Evolutionary conservation across 2,329 filamentous ascomycete genomes (phyloP).

Genomic region (Trichoderma sp.): DNA sequence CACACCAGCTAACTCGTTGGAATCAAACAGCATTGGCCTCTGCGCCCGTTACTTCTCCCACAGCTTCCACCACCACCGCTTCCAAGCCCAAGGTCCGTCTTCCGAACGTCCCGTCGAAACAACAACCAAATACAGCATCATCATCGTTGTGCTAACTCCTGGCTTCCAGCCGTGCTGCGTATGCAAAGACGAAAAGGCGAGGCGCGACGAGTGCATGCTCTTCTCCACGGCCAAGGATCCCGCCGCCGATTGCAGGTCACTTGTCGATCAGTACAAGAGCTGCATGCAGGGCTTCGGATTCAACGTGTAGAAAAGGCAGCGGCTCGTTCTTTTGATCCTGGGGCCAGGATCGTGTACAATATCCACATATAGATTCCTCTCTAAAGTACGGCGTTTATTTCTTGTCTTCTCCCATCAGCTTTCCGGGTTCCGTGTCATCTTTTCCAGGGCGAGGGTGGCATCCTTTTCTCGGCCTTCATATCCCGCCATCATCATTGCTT

Average conservation of each 20-base stretch:
- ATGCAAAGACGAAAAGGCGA: slow-evolving; percentile 91
- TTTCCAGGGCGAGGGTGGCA: slow-evolving; percentile 25
- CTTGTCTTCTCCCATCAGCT: not conserved
- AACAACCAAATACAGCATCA: not conserved
- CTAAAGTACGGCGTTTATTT: slow-evolving; percentile 32
- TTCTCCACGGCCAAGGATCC: slow-evolving; percentile 86
- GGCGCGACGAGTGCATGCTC: slow-evolving; percentile 97
- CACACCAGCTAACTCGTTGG: slow-evolving; percentile 24
- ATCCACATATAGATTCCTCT: slow-evolving; percentile 31
- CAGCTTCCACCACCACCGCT: slow-evolving; percentile 37
- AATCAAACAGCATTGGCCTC: slow-evolving; percentile 36
- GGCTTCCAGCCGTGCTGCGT: slow-evolving; percentile 84
- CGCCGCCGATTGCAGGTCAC: slow-evolving; percentile 76
- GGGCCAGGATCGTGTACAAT: slow-evolving; percentile 33
- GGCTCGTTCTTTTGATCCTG: not conserved
- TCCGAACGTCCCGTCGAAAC: not conserved
- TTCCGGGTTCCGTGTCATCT: not conserved
- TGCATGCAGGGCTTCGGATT: slow-evolving; percentile 97
- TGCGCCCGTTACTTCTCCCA: slow-evolving; percentile 35
- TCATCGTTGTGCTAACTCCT: not conserved
- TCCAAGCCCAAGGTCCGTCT: slow-evolving; percentile 49
- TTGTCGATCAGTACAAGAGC: slow-evolving; percentile 81
- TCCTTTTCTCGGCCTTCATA: slow-evolving; percentile 37
- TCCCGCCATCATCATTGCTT: slow-evolving; percentile 38
- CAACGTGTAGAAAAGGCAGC: slow-evolving; percentile 56